Conservation (phyloP, 352 stramenopile species). For the Pythium graminicola region DNA sequence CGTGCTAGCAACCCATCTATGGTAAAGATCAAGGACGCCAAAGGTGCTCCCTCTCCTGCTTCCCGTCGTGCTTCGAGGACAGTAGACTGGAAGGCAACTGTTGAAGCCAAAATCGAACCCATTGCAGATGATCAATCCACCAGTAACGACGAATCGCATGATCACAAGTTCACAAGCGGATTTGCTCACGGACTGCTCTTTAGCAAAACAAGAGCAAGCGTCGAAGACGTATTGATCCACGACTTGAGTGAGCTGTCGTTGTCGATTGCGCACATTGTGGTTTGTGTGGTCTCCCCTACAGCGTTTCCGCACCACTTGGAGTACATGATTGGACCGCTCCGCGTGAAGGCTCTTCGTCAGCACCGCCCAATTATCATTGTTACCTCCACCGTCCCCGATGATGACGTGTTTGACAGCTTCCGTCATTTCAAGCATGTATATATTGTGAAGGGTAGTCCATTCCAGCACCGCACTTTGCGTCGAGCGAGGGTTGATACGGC, state of each 20-base stretch:
- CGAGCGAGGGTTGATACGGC: constrained; percentile 60
- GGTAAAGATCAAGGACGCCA: neutral
- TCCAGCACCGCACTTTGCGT: constrained; percentile 44
- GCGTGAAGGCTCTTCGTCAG: constrained; percentile 54
- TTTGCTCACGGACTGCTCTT: constrained; percentile 18
- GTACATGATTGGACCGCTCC: constrained; percentile 69
- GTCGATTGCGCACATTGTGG: constrained; percentile 52
- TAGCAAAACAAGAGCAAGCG: constrained; percentile 4
- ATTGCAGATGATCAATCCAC: constrained; percentile 17
- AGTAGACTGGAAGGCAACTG: constrained; percentile 27
- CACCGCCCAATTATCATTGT: constrained; percentile 73
- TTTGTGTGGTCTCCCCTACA: constrained; percentile 53
- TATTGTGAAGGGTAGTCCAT: constrained; percentile 66
- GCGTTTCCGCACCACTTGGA: constrained; percentile 69
- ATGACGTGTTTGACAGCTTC: constrained; percentile 59
- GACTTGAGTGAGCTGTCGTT: constrained; percentile 47
- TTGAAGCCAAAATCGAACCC: constrained; percentile 19
- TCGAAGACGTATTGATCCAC: constrained; percentile 46
- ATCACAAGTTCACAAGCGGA: constrained; percentile 4
- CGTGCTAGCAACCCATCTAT: constrained; percentile 13
- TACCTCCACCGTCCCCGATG: constrained; percentile 41
- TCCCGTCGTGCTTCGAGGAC: constrained; percentile 27
- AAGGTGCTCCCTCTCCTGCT: neutral
- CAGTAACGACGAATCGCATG: constrained; percentile 8
- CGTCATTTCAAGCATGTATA: constrained; percentile 65